A percentile compares a stretch with the other conserved stretches of the same genome.
Conservation (phyloP, 2,329 filamentous ascomycete genomes). For the Pyrenochaeta sp. region DNA sequence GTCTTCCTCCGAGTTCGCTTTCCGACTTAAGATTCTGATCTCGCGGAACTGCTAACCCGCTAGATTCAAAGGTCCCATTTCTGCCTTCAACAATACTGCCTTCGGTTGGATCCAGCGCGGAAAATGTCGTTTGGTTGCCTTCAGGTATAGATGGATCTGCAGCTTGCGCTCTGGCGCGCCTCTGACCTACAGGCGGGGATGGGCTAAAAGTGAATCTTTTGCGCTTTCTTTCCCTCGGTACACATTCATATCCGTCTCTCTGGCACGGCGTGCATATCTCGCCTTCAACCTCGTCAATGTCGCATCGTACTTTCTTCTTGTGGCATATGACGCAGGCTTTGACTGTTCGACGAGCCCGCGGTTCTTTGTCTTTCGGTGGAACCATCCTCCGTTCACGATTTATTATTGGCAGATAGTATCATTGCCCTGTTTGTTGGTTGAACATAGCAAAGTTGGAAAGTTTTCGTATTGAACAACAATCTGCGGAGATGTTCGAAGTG, state of each 20-base stretch:
- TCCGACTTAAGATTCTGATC: conserved; percentile 28
- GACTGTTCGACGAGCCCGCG: conserved; percentile 36
- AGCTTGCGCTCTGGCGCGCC: conserved; percentile 22
- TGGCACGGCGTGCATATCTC: conserved; percentile 51
- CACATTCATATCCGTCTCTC: conserved; percentile 43
- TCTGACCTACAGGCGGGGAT: conserved; percentile 30
- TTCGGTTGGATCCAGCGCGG: conserved; percentile 6
- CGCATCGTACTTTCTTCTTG: conserved; percentile 52
- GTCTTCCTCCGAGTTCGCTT: conserved; percentile 26
- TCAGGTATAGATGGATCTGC: conserved; percentile 14
- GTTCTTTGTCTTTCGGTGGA: conserved; percentile 25
- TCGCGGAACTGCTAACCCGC: conserved; percentile 7
- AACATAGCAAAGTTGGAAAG: background rate
- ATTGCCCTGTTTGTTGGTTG: background rate
- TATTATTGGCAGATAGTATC: background rate
- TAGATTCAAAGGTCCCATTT: conserved; percentile 1
- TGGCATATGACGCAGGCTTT: conserved; percentile 55
- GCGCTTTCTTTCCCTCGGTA: conserved; percentile 42
- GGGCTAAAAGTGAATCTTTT: conserved; percentile 45
- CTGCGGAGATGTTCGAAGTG: background rate
- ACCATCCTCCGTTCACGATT: conserved; percentile 12
- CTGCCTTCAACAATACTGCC: conserved; percentile 8
- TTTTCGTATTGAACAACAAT: background rate
- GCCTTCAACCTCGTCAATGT: conserved; percentile 40
- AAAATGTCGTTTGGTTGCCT: conserved; percentile 14